Evolutionary conservation across 1,284 basidiomycete species (phyloP).

Genomic region (Apiotrichum mycotoxinovorans): DNA sequence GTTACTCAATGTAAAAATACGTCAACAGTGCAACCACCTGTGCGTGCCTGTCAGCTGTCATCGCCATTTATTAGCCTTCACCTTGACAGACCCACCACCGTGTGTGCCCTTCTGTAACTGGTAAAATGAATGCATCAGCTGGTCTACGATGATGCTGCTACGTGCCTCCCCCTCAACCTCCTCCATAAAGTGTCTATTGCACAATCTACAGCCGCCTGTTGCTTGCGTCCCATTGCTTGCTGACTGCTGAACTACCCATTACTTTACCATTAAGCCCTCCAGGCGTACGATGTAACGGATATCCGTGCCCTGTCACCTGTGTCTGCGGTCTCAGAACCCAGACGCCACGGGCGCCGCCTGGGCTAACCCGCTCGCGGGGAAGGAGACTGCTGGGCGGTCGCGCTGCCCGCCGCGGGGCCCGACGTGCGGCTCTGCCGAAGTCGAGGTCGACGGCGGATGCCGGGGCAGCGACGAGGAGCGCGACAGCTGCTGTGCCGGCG

Average conservation of each 20-base stretch:
- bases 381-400: not conserved
- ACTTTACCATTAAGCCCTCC: no score
- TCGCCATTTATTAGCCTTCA: no score
- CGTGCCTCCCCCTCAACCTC: not conserved
- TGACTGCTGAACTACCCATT: not conserved
- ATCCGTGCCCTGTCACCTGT: not conserved
- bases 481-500: not conserved
- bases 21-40: no score
- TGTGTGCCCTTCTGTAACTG: no score
- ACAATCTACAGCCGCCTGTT: not conserved
- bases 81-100: no score
- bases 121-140: no score
- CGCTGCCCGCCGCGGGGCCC: not conserved
- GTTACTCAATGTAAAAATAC: no score
- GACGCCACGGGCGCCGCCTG: not conserved
- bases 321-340: not conserved
- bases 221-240: not conserved
- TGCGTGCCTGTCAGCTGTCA: no score
- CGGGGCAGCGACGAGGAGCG: conserved; percentile 1
- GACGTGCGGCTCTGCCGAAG: not conserved
- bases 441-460: not conserved
- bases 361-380: not conserved
- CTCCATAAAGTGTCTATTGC: not conserved
- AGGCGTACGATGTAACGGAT: no score
- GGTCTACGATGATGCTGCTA: not conserved